Conservation (phyloP, 768 basidiomycete species). For the Pholiota microspora region DNA sequence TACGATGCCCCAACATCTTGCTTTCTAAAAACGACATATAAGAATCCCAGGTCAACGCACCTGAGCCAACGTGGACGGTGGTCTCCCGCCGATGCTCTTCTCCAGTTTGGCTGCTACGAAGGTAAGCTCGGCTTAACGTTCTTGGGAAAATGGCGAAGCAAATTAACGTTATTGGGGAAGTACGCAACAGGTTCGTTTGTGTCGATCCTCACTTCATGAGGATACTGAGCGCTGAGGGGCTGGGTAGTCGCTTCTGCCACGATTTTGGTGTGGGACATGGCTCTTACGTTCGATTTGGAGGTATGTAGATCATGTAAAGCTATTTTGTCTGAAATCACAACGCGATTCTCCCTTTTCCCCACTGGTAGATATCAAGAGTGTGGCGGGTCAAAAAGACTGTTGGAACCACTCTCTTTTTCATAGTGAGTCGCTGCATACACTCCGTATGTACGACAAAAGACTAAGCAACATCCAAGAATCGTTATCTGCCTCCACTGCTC, state of each 20-base stretch:
- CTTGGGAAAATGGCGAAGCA: background rate
- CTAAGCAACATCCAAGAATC: conserved; percentile 15
- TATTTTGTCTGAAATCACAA: background rate
- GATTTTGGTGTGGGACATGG: conserved; percentile 24
- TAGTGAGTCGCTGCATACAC: conserved; percentile 9
- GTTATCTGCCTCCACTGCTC: conserved; percentile 20
- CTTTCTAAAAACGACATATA: background rate
- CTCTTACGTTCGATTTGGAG: conserved; percentile 20
- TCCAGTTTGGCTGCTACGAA: conserved; percentile 4
- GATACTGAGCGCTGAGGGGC: background rate
- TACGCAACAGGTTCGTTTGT: conserved; percentile 7
- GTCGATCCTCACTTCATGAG: background rate
- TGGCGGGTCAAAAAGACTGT: conserved; percentile 20
- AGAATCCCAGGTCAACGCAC: background rate
- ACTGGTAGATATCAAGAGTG: conserved; percentile 16
- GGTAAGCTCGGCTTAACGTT: background rate
- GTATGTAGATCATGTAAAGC: conserved; percentile 1
- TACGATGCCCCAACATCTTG: background rate
- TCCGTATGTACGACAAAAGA: background rate
- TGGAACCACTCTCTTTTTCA: conserved; percentile 21
- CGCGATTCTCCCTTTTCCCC: background rate
- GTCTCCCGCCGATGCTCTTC: background rate
- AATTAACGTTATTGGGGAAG: background rate
- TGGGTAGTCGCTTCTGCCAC: conserved; percentile 21
- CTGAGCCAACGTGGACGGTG: background rate